phyloP scores from a whole-genome alignment of 2,329 filamentous ascomycete genomes.

The Calonectria pteridis region DNA sequence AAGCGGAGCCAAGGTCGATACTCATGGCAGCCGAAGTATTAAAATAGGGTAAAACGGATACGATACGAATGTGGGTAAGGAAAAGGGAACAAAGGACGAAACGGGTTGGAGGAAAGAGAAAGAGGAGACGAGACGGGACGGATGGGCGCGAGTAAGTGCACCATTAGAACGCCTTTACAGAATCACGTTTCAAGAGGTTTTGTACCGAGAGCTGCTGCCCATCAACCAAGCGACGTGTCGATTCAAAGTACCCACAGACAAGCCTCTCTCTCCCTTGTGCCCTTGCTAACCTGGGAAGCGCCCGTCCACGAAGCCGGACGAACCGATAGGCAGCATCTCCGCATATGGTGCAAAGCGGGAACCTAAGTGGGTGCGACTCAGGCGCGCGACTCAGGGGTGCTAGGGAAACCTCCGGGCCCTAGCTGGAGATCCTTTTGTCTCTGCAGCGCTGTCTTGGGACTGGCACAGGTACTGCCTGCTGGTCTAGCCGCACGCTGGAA shows the following conservation, averaged over 20 bases:
- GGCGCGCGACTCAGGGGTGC: slow-evolving; percentile 15
- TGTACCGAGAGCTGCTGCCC: not conserved
- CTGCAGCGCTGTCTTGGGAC: not conserved
- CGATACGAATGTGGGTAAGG: slow-evolving; percentile 10
- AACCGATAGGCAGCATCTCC: slow-evolving; percentile 31
- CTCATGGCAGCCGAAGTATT: slow-evolving; percentile 35
- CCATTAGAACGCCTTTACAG: slow-evolving; percentile 8
- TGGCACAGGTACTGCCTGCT: not conserved
- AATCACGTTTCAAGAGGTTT: slow-evolving; percentile 25
- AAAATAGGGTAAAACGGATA: slow-evolving; percentile 23
- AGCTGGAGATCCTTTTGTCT: slow-evolving; percentile 1
- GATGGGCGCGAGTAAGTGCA: slow-evolving; percentile 16
- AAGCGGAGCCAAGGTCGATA: slow-evolving; percentile 41
- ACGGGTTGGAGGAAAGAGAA: slow-evolving; percentile 6
- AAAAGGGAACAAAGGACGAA: slow-evolving; percentile 1
- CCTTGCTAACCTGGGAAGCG: slow-evolving; percentile 18
- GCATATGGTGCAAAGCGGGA: slow-evolving; percentile 27
- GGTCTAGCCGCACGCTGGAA: not conserved
- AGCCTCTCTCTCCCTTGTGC: slow-evolving; percentile 11
- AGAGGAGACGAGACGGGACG: slow-evolving; percentile 9
- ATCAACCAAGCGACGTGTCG: slow-evolving; percentile 20
- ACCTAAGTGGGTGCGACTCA: slow-evolving; percentile 35
- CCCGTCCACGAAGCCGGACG: slow-evolving; percentile 30
- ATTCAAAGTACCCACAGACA: slow-evolving; percentile 27
- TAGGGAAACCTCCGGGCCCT: slow-evolving; percentile 1